Base-by-base conservation (phyloP, 768 basidiomycete species). In the Filobasidium floriforme region DNA sequence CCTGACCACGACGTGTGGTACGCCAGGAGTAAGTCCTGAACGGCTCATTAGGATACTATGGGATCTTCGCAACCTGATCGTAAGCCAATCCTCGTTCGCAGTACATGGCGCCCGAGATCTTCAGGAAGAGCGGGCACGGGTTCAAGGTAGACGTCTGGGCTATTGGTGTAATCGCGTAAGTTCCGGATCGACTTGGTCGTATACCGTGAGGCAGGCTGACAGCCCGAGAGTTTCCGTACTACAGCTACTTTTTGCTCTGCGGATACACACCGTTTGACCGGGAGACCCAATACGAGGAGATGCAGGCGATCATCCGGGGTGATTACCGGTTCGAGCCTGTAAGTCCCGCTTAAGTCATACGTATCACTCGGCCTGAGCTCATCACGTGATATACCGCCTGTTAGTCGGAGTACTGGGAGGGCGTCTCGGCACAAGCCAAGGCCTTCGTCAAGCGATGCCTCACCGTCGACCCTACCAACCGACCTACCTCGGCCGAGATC, bases 71-170 rank as follows among this genome's bases (percentile, higher is more conserved):
- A 55, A 55, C 9, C n/a, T 55, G 19, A 44, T 44, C 19, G 10
- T 10, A 10, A 19, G 43, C 43, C 22, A 12, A 5, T 22, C 18
- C 12, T 49, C 6, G 18, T 22, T 49, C 28, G 37, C 69, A 89
- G 84, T 93, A 93, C 77, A 92, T 91, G 89, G 90, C 94, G 1
- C 93, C 93, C 0, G 93, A 99, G 78, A 94, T 96, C 69, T 94
- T 94, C 83, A 86, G 87, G 77, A 92, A 90, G 89, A 88, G 87
- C 63, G 94, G 94, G 3, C 94, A 99, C 73, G 85, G 88, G 7
- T 57, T 57, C 54, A 57, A 57, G 54, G 54, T 57, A 15, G 94
- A 94, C 73, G 80, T 94, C 63, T 93, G 92, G 93, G 92, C 94
- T 0, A 93, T 98, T 85, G 94, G 94, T 44, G 94, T 99, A 59